phyloP scores from a whole-genome alignment of 345 rosid species.

The Murraya paniculata region DNA sequence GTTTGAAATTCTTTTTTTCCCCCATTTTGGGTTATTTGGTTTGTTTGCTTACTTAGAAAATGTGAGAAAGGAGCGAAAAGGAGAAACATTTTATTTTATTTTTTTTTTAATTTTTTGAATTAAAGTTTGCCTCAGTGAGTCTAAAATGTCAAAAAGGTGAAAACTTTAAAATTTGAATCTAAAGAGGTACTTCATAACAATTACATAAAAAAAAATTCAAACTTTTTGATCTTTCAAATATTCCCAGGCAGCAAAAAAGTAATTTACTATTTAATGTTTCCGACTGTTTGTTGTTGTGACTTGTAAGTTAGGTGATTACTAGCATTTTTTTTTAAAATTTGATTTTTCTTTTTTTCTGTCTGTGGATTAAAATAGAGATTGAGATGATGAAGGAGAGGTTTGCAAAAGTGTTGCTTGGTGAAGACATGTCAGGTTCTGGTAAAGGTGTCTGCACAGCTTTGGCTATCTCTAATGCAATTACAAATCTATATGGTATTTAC shows the following conservation, averaged over 20 bases:
- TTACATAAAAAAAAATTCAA: background rate
- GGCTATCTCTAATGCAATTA: conserved; percentile 91
- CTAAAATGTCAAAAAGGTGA: background rate
- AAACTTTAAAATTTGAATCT: background rate
- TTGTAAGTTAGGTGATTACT: background rate
- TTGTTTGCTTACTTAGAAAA: conserved; percentile 27
- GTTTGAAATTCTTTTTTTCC: conserved; percentile 29
- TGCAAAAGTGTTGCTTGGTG: conserved; percentile 91
- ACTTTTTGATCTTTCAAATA: background rate
- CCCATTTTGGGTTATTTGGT: background rate
- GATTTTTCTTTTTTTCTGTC: background rate
- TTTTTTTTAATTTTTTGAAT: background rate
- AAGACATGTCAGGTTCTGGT: conserved; percentile 98
- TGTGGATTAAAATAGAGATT: conserved; percentile 39
- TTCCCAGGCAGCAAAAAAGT: background rate
- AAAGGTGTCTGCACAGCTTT: conserved; percentile 87
- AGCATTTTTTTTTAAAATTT: background rate
- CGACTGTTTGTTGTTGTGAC: background rate
- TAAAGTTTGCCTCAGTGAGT: no score
- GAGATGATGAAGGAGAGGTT: conserved; percentile 98
- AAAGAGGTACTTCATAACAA: background rate
- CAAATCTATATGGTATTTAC: conserved; percentile 81
- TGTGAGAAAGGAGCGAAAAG: background rate
- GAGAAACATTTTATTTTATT: background rate
- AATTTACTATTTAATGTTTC: background rate